Conservation (phyloP, 495 filamentous ascomycete species). For the Staphylotrichum longicolle region DNA sequence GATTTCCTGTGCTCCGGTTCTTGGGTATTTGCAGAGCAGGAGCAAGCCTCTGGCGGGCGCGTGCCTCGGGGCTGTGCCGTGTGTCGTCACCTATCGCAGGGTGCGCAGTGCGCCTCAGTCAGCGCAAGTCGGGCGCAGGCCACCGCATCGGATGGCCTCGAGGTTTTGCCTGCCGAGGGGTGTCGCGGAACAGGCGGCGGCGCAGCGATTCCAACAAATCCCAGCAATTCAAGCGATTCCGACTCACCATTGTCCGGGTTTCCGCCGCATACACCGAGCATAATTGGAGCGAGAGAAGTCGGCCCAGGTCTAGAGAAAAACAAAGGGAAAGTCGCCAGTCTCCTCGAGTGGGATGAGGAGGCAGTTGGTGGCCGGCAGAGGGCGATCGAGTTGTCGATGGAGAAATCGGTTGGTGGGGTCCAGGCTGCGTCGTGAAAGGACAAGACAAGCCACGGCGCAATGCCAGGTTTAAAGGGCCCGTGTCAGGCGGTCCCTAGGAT, state of each 20-base stretch:
- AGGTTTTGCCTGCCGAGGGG: conserved; percentile 9
- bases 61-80: conserved; percentile 40
- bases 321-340: conserved; percentile 7
- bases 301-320: conserved; percentile 9
- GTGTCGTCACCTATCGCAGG: conserved; percentile 42
- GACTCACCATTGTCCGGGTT: conserved; percentile 48
- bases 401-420: conserved; percentile 22
- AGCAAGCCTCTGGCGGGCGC: conserved; percentile 33
- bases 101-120: conserved; percentile 23
- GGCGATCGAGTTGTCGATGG: conserved; percentile 11
- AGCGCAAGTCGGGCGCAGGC: conserved; percentile 20
- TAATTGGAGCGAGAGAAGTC: conserved; percentile 37
- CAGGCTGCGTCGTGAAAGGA: neutral
- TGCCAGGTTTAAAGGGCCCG: neutral
- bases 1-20: conserved; percentile 62
- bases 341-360: conserved; percentile 1
- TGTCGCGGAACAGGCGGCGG: neutral
- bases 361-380: conserved; percentile 8
- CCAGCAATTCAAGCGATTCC: neutral
- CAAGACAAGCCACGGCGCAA: conserved; percentile 7
- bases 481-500: neutral
- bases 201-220: neutral
- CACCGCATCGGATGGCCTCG: neutral
- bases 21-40: conserved; percentile 55
- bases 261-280: conserved; percentile 49